phyloP scores from a whole-genome alignment of 345 rosid genomes.

The Eutrema yunnanense region DNA sequence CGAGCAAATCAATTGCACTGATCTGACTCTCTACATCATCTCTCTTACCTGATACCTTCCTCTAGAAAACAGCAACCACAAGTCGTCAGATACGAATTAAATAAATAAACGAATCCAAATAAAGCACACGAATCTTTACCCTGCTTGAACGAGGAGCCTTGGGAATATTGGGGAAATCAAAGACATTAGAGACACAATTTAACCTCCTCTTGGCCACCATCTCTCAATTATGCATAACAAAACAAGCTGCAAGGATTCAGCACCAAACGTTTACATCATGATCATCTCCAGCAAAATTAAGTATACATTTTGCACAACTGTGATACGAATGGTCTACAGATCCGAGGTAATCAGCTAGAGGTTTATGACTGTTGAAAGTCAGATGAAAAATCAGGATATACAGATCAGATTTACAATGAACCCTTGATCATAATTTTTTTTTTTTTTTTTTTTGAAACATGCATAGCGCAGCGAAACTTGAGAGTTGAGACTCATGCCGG shows the following conservation, averaged over 20 bases:
- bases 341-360: background rate
- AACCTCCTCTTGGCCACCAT: slow-evolving; percentile 81
- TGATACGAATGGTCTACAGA: slow-evolving; percentile 1
- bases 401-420: slow-evolving; percentile 23
- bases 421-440: background rate
- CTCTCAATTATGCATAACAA: slow-evolving; percentile 40
- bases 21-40: slow-evolving; percentile 41
- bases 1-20: slow-evolving; percentile 80
- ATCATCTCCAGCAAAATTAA: slow-evolving; percentile 29
- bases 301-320: background rate
- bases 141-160: slow-evolving; percentile 82
- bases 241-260: slow-evolving; percentile 29
- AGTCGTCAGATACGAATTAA: slow-evolving; percentile 15
- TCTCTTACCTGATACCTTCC: slow-evolving; percentile 40
- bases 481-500: background rate
- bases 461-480: background rate
- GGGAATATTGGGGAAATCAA: slow-evolving; percentile 57
- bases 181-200: slow-evolving; percentile 46
- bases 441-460: background rate
- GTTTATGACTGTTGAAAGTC: background rate
- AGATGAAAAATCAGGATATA: background rate
- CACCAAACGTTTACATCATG: slow-evolving; percentile 17
- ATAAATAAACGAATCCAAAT: slow-evolving; percentile 1
- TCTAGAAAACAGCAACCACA: slow-evolving; percentile 38
- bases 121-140: slow-evolving; percentile 34